Evolutionary conservation across 208 protist species (phyloP), one percentile per base, ranked within the genome.

Genomic region (Crithidia bombi): DNA sequence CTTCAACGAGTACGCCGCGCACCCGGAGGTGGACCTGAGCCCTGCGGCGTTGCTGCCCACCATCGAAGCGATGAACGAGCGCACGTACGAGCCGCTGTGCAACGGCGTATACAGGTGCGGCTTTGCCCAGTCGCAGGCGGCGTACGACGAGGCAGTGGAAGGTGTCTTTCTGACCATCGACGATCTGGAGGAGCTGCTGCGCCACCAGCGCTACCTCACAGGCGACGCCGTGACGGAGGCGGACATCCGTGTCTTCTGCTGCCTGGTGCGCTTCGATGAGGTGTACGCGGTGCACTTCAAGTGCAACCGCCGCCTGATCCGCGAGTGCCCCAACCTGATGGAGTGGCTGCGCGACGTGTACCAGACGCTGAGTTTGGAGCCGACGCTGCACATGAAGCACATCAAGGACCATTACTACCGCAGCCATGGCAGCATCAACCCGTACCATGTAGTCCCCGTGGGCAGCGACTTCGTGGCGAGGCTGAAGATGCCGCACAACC

Each of bases 71-170:
- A 74, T 96, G 14, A 96, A 98, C 78, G 71, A 68, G 19, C 85
- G 73, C 62, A 78, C 96, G 28, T 93, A 95, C 76, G 63, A 83
- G 38, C 84, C 75, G 12, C 82, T 98, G 49, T 96, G 95, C 78
- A 89, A 96, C 69, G 92, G 92, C 65, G 92, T 98, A 6, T 97
- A 97, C 75, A 87, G 85, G 66, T 87, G 83, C 77, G 94, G 94
- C 59, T 94, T 95, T 65, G 90, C 91, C 19, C 55, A 75, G 14
- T 67, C 65, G 30, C 94, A 98, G 77, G 44, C 75, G 21, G 79
- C 84, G 6, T 97, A 91, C 78, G 75, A 87, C 49, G 75, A 77
- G 55, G 78, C 77, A 23, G 67, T 80, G 54, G 30, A 52, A 15
- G 79, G n/a, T 44, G 50, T 87, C 41, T 91, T 81, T 64, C 36